Percentiles rank a stretch among this genome's conserved stretches.
Conservation (phyloP, 2,329 filamentous ascomycete species). For the Exophiala calicioides region DNA sequence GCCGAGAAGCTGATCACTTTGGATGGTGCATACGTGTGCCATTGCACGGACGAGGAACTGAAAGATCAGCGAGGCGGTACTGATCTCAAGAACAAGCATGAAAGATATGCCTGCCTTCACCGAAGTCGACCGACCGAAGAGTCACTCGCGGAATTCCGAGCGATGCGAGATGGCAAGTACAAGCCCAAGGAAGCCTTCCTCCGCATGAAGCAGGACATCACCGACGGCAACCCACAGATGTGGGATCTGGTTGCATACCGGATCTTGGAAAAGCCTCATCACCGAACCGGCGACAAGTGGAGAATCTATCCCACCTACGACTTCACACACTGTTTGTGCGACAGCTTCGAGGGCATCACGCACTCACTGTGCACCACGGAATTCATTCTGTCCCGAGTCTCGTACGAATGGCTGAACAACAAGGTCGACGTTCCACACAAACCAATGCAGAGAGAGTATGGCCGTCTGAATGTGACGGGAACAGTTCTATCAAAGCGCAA, state of each 20-base stretch:
- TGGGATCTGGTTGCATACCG: conserved; percentile 94
- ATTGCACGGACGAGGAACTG: conserved; percentile 75
- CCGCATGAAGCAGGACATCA: conserved; percentile 88
- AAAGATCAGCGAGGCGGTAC: conserved; percentile 84
- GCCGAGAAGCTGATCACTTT: conserved; percentile 79
- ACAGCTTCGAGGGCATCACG: conserved; percentile 88
- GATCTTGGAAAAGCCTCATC: conserved; percentile 71
- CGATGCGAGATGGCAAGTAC: conserved; percentile 91
- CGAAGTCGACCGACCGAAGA: conserved; percentile 72
- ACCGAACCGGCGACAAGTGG: conserved; percentile 80
- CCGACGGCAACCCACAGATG: conserved; percentile 86
- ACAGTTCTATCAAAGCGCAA: conserved; percentile 86
- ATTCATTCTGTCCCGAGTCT: conserved; percentile 79
- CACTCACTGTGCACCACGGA: conserved; percentile 93
- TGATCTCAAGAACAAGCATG: conserved; percentile 60
- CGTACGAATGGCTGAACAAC: conserved; percentile 89
- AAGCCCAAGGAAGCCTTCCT: conserved; percentile 79
- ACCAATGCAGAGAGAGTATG: conserved; percentile 88
- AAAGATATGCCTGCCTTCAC: conserved; percentile 78
- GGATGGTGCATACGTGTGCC: conserved; percentile 77
- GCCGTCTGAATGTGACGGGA: conserved; percentile 75
- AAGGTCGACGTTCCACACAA: conserved; percentile 73
- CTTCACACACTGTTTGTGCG: conserved; percentile 85
- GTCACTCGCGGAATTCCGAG: conserved; percentile 79
- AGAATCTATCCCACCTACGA: conserved; percentile 95